Percentiles rank a stretch among this genome's conserved stretches.
Evolutionary conservation across 164 flowering plant genomes (phyloP).

Genomic region (Houttuynia cordata): DNA sequence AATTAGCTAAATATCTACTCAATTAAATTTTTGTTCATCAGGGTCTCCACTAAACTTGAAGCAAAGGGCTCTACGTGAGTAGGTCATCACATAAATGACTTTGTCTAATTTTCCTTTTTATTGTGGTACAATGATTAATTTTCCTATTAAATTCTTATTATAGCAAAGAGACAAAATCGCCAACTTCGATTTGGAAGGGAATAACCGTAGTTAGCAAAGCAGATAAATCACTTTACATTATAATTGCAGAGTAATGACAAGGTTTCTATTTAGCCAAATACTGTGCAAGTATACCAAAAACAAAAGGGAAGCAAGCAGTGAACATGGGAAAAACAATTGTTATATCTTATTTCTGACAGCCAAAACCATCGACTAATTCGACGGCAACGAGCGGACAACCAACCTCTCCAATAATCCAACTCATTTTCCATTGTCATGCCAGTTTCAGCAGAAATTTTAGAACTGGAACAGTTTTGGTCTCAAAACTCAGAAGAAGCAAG

Average conservation of each 20-base stretch:
- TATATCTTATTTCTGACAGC: background rate
- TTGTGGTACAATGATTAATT: too few relatives aligned
- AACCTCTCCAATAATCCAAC: background rate
- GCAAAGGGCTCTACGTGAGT: too few relatives aligned
- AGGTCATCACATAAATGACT: too few relatives aligned
- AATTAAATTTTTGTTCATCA: too few relatives aligned
- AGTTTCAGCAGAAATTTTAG: too few relatives aligned
- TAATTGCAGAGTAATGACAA: background rate
- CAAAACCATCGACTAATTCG: background rate
- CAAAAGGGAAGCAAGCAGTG: background rate
- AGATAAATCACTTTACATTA: background rate
- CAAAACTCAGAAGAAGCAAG: too few relatives aligned
- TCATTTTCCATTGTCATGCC: background rate
- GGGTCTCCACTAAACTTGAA: too few relatives aligned
- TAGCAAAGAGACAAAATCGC: background rate
- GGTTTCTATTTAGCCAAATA: background rate
- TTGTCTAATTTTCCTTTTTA: too few relatives aligned
- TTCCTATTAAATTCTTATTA: too few relatives aligned
- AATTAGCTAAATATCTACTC: too few relatives aligned
- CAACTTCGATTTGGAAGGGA: background rate
- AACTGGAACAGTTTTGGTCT: too few relatives aligned
- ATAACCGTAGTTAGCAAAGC: background rate
- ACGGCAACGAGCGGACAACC: background rate
- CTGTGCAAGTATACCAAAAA: too few relatives aligned
- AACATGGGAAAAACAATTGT: background rate